Conservation (phyloP, 1,284 basidiomycete genomes). For the Boletus holoroseus region DNA sequence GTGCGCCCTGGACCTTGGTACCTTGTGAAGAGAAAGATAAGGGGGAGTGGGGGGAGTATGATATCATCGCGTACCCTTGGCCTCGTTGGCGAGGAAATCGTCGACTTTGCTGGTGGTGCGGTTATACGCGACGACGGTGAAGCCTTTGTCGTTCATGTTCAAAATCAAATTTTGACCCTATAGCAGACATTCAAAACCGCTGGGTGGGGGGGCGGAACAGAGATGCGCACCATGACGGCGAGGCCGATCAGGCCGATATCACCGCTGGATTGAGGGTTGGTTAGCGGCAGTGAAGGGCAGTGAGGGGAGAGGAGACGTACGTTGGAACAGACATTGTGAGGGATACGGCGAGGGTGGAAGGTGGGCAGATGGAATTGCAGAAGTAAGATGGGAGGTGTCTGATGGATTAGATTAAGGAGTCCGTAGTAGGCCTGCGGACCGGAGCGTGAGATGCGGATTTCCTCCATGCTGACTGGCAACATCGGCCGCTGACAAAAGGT, state of each 20-base stretch:
- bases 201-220: slow-evolving; percentile 15
- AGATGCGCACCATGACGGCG: slow-evolving; percentile 82
- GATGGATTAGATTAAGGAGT: slow-evolving; percentile 28
- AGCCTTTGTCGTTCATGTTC: slow-evolving; percentile 99
- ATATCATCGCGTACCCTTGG: slow-evolving; percentile 70
- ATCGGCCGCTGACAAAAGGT: slow-evolving; percentile 8
- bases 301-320: slow-evolving; percentile 30
- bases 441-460: slow-evolving; percentile 21
- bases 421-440: neutral
- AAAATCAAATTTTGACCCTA: slow-evolving; percentile 95
- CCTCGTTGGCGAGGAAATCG: slow-evolving; percentile 92
- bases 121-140: slow-evolving; percentile 96
- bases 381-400: neutral
- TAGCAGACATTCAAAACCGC: slow-evolving; percentile 9
- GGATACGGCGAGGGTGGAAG: slow-evolving; percentile 28
- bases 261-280: slow-evolving; percentile 47
- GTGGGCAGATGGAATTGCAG: slow-evolving; percentile 9
- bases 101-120: slow-evolving; percentile 97
- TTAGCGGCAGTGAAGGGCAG: neutral
- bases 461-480: slow-evolving; percentile 14
- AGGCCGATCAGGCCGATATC: slow-evolving; percentile 93
- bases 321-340: slow-evolving; percentile 41
- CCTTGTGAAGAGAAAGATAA: slow-evolving; percentile 45
- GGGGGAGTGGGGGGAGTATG: slow-evolving; percentile 8
- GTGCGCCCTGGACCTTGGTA: slow-evolving; percentile 91